Base-by-base conservation (phyloP, 1,284 basidiomycete genomes). In the Cutaneotrichosporon sp. region DNA sequence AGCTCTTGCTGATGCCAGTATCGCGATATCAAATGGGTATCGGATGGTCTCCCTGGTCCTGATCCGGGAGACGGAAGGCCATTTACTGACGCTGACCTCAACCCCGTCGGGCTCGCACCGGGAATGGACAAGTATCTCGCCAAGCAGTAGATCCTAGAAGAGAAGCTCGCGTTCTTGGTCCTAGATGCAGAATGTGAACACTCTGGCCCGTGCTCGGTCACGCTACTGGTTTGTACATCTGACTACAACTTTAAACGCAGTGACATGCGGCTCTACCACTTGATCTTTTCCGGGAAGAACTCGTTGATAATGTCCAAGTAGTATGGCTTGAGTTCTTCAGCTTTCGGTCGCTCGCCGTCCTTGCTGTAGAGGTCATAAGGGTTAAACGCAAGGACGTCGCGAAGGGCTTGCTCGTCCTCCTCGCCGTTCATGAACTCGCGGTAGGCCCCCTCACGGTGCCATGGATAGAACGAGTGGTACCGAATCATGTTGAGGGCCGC, bases 381-480 rank as follows among this genome's bases (percentile, higher is more conserved):
- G 63, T 74, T 76, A 64, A 76, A 76, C 8, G 69, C 69, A 46
- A 58, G 51, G 46, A 71, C 70, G 12, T 67, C 70, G 23, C 59
- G 53, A 44, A 72, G 65, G 46, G 67, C 61, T 21, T 59, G 62
- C 49, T 68, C 47, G 58, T 77, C 75, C 7, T 82, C 82, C 21
- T 18, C 83, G 15, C 42, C 83, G 68, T 83, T 84, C 63, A 82
- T 85, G 46, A 93, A 81, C 69, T 91, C 84, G 26, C 74, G 69
- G 76, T 92, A 93, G 0, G 88, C 90, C 55, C 81, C 81, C 69
- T 90, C 88, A 47, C 87, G 81, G 72, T 90, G 88, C 88, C 89
- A 92, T n/a, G 90, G 90, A 77, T 93, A 93, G 80, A 93, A 93
- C 63, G 86, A 88, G 77, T 94, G 90, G 74, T 89, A 93, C 22